phyloP scores from a whole-genome alignment of 768 basidiomycete genomes.

The Leccinellum albellum region DNA sequence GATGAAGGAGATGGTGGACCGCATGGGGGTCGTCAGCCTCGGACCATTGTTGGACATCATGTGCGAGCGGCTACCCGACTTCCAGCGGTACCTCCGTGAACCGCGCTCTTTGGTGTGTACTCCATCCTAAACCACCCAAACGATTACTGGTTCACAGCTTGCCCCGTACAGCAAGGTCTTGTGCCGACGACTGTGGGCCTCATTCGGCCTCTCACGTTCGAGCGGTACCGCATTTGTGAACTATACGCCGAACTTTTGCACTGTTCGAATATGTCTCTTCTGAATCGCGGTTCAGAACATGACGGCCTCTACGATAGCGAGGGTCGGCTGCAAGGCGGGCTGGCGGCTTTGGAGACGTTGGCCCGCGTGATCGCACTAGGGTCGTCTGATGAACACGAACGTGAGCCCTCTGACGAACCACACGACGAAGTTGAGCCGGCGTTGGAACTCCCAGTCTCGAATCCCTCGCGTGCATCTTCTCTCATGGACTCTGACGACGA shows the following conservation, averaged over 20 bases:
- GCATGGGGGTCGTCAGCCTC: conserved; percentile 88
- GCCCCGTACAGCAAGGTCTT: conserved; percentile 52
- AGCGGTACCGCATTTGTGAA: conserved; percentile 94
- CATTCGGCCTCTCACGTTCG: conserved; percentile 82
- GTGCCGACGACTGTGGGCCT: conserved; percentile 71
- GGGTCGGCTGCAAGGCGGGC: conserved; percentile 84
- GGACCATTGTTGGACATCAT: conserved; percentile 76
- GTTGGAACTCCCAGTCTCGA: conserved; percentile 64
- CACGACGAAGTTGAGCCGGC: conserved; percentile 57
- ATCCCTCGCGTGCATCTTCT: conserved; percentile 46
- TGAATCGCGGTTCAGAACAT: conserved; percentile 75
- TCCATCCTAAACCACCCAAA: not conserved
- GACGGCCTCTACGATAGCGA: conserved; percentile 73
- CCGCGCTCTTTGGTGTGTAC: conserved; percentile 75
- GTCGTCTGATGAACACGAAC: conserved; percentile 49
- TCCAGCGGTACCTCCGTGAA: conserved; percentile 64
- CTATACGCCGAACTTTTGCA: conserved; percentile 95
- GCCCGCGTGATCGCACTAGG: conserved; percentile 77
- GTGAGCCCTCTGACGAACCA: conserved; percentile 56
- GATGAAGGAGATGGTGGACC: conserved; percentile 77
- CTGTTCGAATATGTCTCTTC: conserved; percentile 95
- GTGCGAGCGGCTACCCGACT: conserved; percentile 59
- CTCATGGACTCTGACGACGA: conserved; percentile 72
- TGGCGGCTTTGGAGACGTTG: conserved; percentile 79
- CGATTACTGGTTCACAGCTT: conserved; percentile 12